These are phyloP conservation scores for Neurospora sp. DNA, from an alignment of 495 filamentous ascomycete genomes.

Conservation along the genomic window DNA sequence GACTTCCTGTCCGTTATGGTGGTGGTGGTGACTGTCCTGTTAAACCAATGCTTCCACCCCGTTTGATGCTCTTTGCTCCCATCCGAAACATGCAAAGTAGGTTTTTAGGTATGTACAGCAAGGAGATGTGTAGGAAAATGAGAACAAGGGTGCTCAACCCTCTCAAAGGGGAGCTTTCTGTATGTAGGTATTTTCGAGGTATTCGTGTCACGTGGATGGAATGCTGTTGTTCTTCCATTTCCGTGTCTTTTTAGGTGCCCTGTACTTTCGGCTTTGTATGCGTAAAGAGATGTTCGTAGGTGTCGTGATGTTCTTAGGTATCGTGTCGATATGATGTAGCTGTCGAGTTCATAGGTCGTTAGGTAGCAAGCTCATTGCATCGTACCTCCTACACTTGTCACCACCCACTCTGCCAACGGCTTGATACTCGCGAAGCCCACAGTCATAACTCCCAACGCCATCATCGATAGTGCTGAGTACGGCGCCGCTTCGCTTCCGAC, in stretches of 20 bases:
- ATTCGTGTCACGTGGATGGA: neutral
- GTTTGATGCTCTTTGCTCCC: neutral
- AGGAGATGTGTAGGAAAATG: neutral
- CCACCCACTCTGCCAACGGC: slow-evolving; percentile 17
- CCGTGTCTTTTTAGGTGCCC: too few relatives aligned
- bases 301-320: neutral
- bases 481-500: slow-evolving; percentile 33
- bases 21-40: neutral
- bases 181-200: neutral
- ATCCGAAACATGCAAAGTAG: neutral
- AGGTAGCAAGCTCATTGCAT: neutral
- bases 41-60: neutral
- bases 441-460: slow-evolving; percentile 35
- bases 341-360: neutral
- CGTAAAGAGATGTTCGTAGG: neutral
- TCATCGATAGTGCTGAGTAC: slow-evolving; percentile 39
- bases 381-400: neutral
- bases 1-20: neutral
- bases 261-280: too few relatives aligned
- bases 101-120: neutral
- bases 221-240: neutral
- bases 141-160: neutral
- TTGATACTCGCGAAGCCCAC: slow-evolving; percentile 31
- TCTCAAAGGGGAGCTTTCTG: neutral
- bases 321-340: neutral